phyloP scores from a whole-genome alignment of 2,329 filamentous ascomycete species.

The Didymella sp. region DNA sequence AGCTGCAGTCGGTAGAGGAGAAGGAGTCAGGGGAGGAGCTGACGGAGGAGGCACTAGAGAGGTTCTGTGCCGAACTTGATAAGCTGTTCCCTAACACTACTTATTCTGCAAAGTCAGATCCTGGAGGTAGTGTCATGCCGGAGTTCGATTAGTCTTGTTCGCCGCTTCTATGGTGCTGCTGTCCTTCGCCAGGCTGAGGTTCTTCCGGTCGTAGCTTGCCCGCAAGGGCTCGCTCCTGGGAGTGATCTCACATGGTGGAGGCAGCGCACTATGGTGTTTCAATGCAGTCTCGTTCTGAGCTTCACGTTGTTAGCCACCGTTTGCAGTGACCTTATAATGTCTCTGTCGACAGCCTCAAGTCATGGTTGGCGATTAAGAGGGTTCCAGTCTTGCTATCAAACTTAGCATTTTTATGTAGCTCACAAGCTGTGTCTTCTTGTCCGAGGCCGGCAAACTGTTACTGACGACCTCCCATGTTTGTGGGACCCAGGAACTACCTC shows the following conservation, averaged over 20 bases:
- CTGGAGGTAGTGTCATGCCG: constrained; percentile 4
- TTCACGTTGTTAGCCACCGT: background rate
- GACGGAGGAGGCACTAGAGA: constrained; percentile 17
- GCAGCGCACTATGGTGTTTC: background rate
- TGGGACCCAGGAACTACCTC: background rate
- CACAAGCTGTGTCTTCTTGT: background rate
- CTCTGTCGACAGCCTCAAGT: background rate
- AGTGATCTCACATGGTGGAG: background rate
- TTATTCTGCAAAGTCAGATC: background rate
- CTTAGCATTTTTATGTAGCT: background rate
- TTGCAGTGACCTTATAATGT: background rate
- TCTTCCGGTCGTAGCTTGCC: background rate
- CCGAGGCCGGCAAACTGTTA: background rate
- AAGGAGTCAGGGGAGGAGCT: constrained; percentile 7
- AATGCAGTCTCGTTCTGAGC: background rate
- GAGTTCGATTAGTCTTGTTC: background rate
- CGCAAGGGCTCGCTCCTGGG: background rate
- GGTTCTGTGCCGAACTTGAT: background rate
- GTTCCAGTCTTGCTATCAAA: background rate
- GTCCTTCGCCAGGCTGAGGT: background rate
- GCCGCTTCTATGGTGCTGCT: background rate
- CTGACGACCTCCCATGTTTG: background rate
- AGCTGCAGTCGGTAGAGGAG: background rate
- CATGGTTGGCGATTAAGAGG: background rate
- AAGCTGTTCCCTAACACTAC: background rate